Evolutionary conservation across 495 filamentous ascomycete species (phyloP), one percentile per base, ranked within the genome.

Genomic region (Trichoderma virens): DNA sequence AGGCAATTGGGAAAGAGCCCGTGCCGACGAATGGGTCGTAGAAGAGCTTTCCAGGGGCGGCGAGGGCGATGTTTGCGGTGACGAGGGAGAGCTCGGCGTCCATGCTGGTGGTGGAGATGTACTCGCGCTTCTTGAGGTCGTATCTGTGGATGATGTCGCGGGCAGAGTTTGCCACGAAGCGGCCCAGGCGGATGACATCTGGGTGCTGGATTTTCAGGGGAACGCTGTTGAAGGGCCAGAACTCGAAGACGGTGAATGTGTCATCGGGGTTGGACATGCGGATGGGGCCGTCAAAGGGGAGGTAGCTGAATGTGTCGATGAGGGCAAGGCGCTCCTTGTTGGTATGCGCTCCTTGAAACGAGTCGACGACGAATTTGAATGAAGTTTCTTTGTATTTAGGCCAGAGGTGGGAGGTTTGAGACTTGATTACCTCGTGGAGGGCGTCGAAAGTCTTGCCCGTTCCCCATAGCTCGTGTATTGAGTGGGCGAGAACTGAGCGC

Each of bases 1-100:
- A 90, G 2, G 92, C 88, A 31, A 98, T 81, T 2, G 88, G 85
- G 69, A 99, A 97, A 62, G 90, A 90, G 2, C 93, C 94, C 3
- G 94, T 97, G 3, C 94, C 94, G 27, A 93, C 91, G 69, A 99
- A 98, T 0, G 94, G 94, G 71, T 99, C 94, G 66, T 90, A 98
- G 70, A 91, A 85, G 2, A 97, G 67, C 73, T 89, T 95, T 1
- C 89, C 92, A 0, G 92, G 90, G 0, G 78, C 88, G 0, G 92
- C 90, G 16, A 88, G 85, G 0, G 91, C 88, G 61, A 99, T 83
- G 72, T 99, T 99, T 0, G 92, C 93, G 0, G 92, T 98, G 28
- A 99, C 79, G 2, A 99, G 84, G 28, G 90, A 88, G 45, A 99
- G 78, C 71, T 97, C 95, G 0, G 95, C 88, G 73, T 98, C 94